phyloP scores from a whole-genome alignment of 306 rosid species.

The Sesbania bispinosa region DNA sequence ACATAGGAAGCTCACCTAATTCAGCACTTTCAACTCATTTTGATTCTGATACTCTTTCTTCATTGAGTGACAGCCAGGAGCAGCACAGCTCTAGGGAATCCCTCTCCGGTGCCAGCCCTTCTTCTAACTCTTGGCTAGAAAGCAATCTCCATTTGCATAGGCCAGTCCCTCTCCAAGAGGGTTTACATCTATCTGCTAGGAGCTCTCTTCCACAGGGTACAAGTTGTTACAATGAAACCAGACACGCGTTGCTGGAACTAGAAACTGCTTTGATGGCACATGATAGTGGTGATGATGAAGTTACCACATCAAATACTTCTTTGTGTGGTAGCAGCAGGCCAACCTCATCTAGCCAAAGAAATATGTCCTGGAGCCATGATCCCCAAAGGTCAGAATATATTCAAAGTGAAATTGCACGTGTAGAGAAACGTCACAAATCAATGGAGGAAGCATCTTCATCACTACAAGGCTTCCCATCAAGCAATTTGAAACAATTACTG shows the following conservation, averaged over 20 bases:
- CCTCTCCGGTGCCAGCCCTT: slow-evolving; percentile 51
- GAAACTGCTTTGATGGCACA: slow-evolving; percentile 74
- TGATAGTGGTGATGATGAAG: slow-evolving; percentile 47
- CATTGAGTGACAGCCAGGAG: slow-evolving; percentile 57
- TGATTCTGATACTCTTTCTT: slow-evolving; percentile 49
- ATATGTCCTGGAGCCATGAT: slow-evolving; percentile 23
- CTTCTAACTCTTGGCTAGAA: slow-evolving; percentile 47
- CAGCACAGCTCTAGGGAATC: slow-evolving; percentile 47
- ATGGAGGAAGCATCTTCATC: slow-evolving; percentile 37
- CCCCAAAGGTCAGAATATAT: background rate
- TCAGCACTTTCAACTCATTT: slow-evolving; percentile 46
- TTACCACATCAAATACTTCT: slow-evolving; percentile 31
- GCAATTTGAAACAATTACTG: slow-evolving; percentile 59
- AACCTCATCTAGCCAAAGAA: slow-evolving; percentile 29
- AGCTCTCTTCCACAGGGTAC: slow-evolving; percentile 33
- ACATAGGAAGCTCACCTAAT: slow-evolving; percentile 53
- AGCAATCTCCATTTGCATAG: slow-evolving; percentile 29
- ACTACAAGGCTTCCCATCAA: slow-evolving; percentile 35
- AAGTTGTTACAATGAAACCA: slow-evolving; percentile 31
- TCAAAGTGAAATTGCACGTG: slow-evolving; percentile 25
- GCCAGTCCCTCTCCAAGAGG: slow-evolving; percentile 25
- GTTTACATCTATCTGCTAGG: slow-evolving; percentile 26
- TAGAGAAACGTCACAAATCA: slow-evolving; percentile 51
- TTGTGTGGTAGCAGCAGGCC: slow-evolving; percentile 34
- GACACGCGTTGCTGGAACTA: slow-evolving; percentile 44